Evolutionary conservation across 2,329 filamentous ascomycete species (phyloP), one percentile per base, ranked within the genome.

Genomic region (Epichloe glyceriae): DNA sequence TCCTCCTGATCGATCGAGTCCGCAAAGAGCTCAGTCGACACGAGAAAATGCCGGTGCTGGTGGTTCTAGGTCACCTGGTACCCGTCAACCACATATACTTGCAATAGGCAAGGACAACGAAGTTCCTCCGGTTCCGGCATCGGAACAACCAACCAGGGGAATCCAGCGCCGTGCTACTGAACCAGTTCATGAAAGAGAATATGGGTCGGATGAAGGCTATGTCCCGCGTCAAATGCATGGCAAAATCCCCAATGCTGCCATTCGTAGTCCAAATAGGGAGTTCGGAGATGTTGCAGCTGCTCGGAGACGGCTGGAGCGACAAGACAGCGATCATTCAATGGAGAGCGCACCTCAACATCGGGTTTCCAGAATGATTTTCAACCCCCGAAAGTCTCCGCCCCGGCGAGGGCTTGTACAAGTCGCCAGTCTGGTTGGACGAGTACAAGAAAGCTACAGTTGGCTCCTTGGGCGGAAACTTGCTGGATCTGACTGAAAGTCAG

Each of bases 371-470:
- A 67, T 64, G 64, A 63, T 65, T 47, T 74, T 63, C 64, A 73
- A 61, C 62, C 40, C 65, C 64, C 12, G 66, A 70, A 43, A 65
- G 69, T 20, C 61, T 73, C 51, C 62, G 60, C 37, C 76, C 76
- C 10, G 72, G 78, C 35, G 66, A 76, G 49, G 76, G 76, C 15
- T 64, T 77, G 38, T 88, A 86, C 61, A 67, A 78, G 33, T 71
- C 77, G 4, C 73, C 79, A 0, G 67, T 71, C 50, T 81, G 79
- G 60, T 69, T 90, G 7, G 78, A 86, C 35, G 86, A 90, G 61
- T 89, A 85, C 85, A 83, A 78, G 61, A 81, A 80, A 59, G 83
- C 76, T 7, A 79, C 77, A 0, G 73, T 83, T 35, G 83, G 82
- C 35, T 76, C 74, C 7, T 68, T 88, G 3, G 71, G 73, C 0